Evolutionary conservation across 805 yeast genomes (phyloP), one percentile per base, ranked within the genome.

Genomic region (Candida rishiriensis): DNA sequence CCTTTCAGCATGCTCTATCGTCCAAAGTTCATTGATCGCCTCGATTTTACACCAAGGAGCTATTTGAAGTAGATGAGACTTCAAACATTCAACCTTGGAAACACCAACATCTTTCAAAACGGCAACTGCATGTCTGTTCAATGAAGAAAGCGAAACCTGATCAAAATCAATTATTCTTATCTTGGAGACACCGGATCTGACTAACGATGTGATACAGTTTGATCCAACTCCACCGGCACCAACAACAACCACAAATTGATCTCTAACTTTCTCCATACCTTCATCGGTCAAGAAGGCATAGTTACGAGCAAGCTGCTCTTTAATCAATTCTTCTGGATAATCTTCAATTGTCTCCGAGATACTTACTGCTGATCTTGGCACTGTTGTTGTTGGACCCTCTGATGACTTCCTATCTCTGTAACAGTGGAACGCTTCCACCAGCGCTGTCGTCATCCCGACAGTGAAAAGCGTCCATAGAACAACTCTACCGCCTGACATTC

Each of bases 171-270:
- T 81, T 44, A 93, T 74, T 53, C 89, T 76, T 42, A 93, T 63
- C 47, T 78, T 76, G 16, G 85, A 83, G 34, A 90, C 83, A 13
- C 99, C 99, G 14, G 96, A 86, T 56, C 99, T 80, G 2, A 86
- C 85, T 44, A 93, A 73, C 85, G 95, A 88, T 10, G 95, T 84
- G 11, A 85, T 83, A 18, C 84, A 96, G 91, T 97, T 90, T 0
- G 97, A 90, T 2, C 99, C 99, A 34, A 93, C 99, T 46, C 99
- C 99, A 46, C 99, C 99, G 14, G 91, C 93, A 29, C 99, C 99
- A 29, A 79, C 81, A 13, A 91, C 85, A 2, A 88, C 85, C 2
- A 90, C 76, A 44, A 78, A 74, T 57, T 88, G 83, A 11, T 72
- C 65, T 43, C 96, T 79, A 14, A 93, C 77, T 47, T 78, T 79